Percentiles rank a stretch among this genome's conserved stretches.
phyloP scores from a whole-genome alignment of 306 rosid genomes.

The Cercis canadensis region DNA sequence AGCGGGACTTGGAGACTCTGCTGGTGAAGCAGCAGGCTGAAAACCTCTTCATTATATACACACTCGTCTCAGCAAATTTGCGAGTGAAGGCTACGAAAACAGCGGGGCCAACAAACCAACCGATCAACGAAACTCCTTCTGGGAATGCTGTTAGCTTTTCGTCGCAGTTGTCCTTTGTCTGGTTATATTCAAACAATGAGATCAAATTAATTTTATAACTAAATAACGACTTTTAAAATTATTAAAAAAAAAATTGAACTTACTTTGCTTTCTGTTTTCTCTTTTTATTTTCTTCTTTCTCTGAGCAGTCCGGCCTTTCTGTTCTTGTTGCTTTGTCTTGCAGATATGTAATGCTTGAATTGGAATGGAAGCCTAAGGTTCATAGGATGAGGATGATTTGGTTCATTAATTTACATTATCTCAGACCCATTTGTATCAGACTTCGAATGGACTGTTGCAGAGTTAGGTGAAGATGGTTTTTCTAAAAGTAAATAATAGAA shows the following conservation, averaged over 20 bases:
- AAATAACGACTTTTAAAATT: constrained; percentile 24
- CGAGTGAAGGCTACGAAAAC: constrained; percentile 69
- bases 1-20: constrained; percentile 36
- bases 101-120: constrained; percentile 51
- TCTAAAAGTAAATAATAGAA: background rate
- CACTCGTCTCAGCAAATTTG: constrained; percentile 40
- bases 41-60: constrained; percentile 63
- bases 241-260: background rate
- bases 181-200: constrained; percentile 36
- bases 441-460: constrained; percentile 43
- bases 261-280: background rate
- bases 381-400: constrained; percentile 30
- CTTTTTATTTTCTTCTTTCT: background rate
- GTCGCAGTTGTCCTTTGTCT: constrained; percentile 37
- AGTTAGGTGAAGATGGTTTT: constrained; percentile 47
- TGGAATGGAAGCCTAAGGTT: constrained; percentile 70
- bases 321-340: constrained; percentile 63
- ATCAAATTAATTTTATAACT: constrained; percentile 44
- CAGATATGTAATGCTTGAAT: constrained; percentile 85
- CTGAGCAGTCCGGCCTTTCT: constrained; percentile 14
- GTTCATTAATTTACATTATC: constrained; percentile 38
- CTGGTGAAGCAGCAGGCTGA: constrained; percentile 50
- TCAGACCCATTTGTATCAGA: constrained; percentile 20
- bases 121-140: constrained; percentile 33
- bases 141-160: constrained; percentile 33